A percentile compares a stretch with the other conserved stretches of the same genome.
These are phyloP conservation scores for Monascus purpureus DNA, from an alignment of 495 filamentous ascomycete species.

Conservation along the genomic window DNA sequence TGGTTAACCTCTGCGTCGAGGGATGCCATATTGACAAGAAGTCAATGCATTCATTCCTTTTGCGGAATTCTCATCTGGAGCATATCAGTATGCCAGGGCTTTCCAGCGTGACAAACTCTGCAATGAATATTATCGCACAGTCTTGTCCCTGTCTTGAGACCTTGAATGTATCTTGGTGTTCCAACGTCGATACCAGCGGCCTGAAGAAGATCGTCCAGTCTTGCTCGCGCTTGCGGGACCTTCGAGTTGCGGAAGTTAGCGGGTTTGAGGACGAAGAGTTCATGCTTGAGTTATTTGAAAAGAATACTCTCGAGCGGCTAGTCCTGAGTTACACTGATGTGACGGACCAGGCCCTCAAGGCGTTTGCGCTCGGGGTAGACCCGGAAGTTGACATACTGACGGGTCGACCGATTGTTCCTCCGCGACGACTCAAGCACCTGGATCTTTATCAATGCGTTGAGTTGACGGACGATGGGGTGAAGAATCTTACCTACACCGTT, in stretches of 20 bases:
- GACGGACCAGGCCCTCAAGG: conserved; percentile 53
- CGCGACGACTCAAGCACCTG: conserved; percentile 68
- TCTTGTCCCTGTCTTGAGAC: conserved; percentile 68
- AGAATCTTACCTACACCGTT: conserved; percentile 53
- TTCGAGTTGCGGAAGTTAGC: conserved; percentile 67
- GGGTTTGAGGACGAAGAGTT: conserved; percentile 64
- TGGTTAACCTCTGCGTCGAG: conserved; percentile 76
- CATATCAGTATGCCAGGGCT: conserved; percentile 79
- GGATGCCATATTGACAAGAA: conserved; percentile 73
- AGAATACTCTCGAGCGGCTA: conserved; percentile 69
- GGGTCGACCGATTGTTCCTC: conserved; percentile 57
- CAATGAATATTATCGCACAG: conserved; percentile 75
- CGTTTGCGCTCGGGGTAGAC: conserved; percentile 57
- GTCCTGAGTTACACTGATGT: conserved; percentile 67
- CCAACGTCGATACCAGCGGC: conserved; percentile 70
- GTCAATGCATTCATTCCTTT: conserved; percentile 67
- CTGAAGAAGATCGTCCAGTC: conserved; percentile 55
- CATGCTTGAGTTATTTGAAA: conserved; percentile 55
- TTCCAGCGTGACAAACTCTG: conserved; percentile 62
- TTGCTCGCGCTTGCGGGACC: conserved; percentile 60
- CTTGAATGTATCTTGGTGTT: conserved; percentile 88
- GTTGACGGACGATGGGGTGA: conserved; percentile 57
- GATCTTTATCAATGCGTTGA: conserved; percentile 67
- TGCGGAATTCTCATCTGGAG: conserved; percentile 59
- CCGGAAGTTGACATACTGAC: conserved; percentile 69